Conservation (phyloP, 164 flowering plant species). For the Liquidambar formosana region DNA sequence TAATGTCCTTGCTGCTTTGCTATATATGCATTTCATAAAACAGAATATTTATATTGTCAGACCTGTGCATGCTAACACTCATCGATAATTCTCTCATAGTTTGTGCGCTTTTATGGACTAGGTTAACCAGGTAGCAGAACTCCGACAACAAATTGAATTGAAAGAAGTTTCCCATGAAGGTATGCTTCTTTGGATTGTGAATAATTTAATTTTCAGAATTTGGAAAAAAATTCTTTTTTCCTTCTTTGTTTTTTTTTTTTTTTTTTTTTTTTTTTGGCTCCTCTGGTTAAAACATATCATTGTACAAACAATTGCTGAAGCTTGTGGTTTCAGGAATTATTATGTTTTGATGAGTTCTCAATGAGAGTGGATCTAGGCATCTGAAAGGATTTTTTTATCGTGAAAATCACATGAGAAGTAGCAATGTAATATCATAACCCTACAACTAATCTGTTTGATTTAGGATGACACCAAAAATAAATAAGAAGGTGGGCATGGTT, state of each 20-base stretch:
- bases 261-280: too few species aligned
- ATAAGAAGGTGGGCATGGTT: neutral
- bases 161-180: conserved; percentile 76
- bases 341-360: too few species aligned
- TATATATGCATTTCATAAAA: too few species aligned
- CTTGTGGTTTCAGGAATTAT: neutral
- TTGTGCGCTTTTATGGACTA: conserved; percentile 24
- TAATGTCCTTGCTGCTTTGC: too few species aligned
- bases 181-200: conserved; percentile 19
- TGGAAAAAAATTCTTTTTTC: neutral
- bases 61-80: too few species aligned
- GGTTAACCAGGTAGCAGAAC: conserved; percentile 65
- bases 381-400: too few species aligned
- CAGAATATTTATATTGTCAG: too few species aligned
- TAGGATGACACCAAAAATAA: neutral
- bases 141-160: conserved; percentile 60
- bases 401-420: too few species aligned
- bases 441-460: neutral
- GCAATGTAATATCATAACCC: too few species aligned
- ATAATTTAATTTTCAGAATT: too few species aligned
- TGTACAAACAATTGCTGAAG: neutral
- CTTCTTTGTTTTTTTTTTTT: too few species aligned
- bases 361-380: too few species aligned
- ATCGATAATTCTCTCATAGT: neutral
- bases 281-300: neutral